These are phyloP conservation scores for Backusella australiensis DNA, from an alignment of 192 early-diverging fungal species.

Conservation along the genomic window DNA sequence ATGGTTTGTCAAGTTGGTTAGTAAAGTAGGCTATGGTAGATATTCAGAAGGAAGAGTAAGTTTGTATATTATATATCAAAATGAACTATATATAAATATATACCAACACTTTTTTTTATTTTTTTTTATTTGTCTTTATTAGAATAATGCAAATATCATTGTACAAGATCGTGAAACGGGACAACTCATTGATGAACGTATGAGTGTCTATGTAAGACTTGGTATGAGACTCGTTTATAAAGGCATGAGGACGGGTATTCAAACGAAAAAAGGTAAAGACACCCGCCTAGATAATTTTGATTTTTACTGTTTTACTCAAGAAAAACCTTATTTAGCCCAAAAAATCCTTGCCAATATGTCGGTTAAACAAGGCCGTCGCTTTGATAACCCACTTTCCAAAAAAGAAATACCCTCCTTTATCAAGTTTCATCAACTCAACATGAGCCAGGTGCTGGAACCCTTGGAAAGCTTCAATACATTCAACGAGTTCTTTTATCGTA, in stretches of 20 bases:
- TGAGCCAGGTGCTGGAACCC: conserved; percentile 68
- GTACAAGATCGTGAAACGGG: conserved; percentile 70
- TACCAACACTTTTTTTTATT: not conserved
- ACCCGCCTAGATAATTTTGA: not conserved
- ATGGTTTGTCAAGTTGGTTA: conserved; percentile 40
- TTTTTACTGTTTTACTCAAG: not conserved
- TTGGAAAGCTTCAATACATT: conserved; percentile 68
- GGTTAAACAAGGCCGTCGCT: conserved; percentile 69
- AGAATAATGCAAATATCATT: conserved; percentile 75
- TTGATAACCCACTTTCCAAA: conserved; percentile 58
- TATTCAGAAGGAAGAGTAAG: conserved; percentile 38
- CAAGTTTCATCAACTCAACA: conserved; percentile 64
- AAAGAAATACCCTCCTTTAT: conserved; percentile 72
- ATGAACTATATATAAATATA: too few species aligned
- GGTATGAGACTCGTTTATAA: conserved; percentile 81
- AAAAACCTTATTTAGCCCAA: conserved; percentile 23
- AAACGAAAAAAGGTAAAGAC: conserved; percentile 37
- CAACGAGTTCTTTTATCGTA: conserved; percentile 87
- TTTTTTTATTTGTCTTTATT: not conserved
- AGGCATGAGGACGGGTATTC: conserved; percentile 46
- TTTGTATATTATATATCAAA: not conserved
- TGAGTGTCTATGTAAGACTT: conserved; percentile 72
- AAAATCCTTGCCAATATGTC: conserved; percentile 50
- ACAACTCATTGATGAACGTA: conserved; percentile 71
- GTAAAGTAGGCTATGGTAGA: conserved; percentile 44